phyloP scores from a whole-genome alignment of 148 eudicot genomes.

The Chenopodium berlandieri region DNA sequence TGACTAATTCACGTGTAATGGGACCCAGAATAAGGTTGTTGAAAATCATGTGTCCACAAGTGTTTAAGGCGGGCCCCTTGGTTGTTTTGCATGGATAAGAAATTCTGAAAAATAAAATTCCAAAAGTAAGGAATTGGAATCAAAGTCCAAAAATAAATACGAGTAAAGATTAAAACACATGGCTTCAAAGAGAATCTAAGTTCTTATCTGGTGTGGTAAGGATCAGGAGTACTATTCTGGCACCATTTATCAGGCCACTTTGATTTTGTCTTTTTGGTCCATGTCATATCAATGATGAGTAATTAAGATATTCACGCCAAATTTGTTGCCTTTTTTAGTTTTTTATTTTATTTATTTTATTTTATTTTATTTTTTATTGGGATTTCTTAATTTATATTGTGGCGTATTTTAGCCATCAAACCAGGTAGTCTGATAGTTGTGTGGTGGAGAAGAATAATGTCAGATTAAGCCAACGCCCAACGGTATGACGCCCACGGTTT shows the following conservation, averaged over 20 bases:
- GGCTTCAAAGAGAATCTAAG: no score
- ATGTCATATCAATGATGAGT: not conserved
- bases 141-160: not conserved
- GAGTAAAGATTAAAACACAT: not conserved
- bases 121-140: no score
- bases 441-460: conserved; percentile 8
- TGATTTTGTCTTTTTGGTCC: not conserved
- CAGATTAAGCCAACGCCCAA: not conserved
- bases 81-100: conserved; percentile 24
- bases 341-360: no score
- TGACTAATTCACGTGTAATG: not conserved
- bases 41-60: conserved; percentile 12
- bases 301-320: not conserved
- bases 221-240: not conserved
- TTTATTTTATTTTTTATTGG: no score
- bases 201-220: not conserved
- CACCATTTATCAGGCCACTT: not conserved
- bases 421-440: not conserved
- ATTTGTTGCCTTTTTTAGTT: not conserved
- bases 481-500: not conserved
- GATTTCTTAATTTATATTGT: not conserved
- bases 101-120: conserved; percentile 1
- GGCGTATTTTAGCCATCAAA: not conserved
- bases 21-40: conserved; percentile 18
- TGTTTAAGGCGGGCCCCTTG: conserved; percentile 8